Evolutionary conservation across 192 early-diverging fungal species (phyloP), one percentile per base, ranked within the genome.

Genomic region (Radiomyces spectabilis): DNA sequence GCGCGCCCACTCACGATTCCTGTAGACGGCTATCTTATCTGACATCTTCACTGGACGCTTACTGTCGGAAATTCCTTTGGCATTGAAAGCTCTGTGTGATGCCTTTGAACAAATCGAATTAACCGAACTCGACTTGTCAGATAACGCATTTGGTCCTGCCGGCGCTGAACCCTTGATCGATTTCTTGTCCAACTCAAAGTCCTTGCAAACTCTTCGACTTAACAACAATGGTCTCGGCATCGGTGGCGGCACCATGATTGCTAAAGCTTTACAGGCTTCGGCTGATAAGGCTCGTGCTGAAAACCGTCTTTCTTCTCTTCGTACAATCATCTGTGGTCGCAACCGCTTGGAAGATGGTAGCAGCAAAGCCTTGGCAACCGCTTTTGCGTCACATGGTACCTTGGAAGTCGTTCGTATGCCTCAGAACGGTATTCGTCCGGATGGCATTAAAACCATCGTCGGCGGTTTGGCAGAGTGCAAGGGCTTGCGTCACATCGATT

Each of bases 151-250:
- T 75, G 95, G 95, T 16, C 94, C 95, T 12, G 84, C 86, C 32
- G 96, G 96, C 26, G 92, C 93, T 25, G 77, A 84, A 33, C 91
- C 93, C 4, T 78, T 98, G 74, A 74, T 89, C 15, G 75, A 84
- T 29, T 91, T 98, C 44, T 69, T 97, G 40, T 83, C 78, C 62
- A 83, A 88, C 57, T 92, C 88, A 63, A 76, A 82, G 18, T 76
- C 80, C 33, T 78, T 98, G 24, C 81, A 92, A 53, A 78, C 83
- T 19, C 78, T 98, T n/a, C 83, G 82, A 61, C 74, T 98, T 26
- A 94, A 98, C 79, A 98, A 98, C 82, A 94, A 95, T 61, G 96
- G 96, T 8, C 79, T 98, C 53, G 96, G 96, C 27, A 79, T 93
- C 47, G 81, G 86, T 39, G 95, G 95, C 63, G 95, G 90, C 25